These are phyloP conservation scores for Bruguiera hainesii DNA, from an alignment of 441 rosid genomes.

Conservation along the genomic window DNA sequence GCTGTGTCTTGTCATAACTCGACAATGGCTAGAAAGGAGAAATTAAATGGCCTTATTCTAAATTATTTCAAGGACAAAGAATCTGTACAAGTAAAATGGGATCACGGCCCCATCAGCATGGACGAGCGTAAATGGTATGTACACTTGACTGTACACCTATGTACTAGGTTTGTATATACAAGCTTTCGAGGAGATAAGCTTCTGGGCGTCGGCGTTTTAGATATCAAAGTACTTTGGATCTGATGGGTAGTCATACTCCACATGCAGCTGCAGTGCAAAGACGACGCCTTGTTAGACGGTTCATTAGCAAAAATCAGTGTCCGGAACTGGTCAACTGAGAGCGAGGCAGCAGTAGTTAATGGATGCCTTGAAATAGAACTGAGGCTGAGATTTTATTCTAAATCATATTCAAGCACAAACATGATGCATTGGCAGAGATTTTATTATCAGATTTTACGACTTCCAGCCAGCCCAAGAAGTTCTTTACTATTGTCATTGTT, in stretches of 20 bases:
- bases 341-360: not conserved
- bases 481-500: too few species aligned
- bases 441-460: too few species aligned
- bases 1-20: too few species aligned
- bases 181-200: slow-evolving; percentile 6
- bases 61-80: not conserved
- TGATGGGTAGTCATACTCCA: slow-evolving; percentile 51
- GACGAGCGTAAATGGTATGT: slow-evolving; percentile 3
- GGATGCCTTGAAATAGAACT: not conserved
- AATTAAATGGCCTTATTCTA: too few species aligned
- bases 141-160: slow-evolving; percentile 21
- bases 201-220: slow-evolving; percentile 16
- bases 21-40: too few species aligned
- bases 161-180: slow-evolving; percentile 22
- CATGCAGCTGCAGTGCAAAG: slow-evolving; percentile 39
- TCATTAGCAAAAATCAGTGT: not conserved
- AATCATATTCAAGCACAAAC: too few species aligned
- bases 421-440: too few species aligned
- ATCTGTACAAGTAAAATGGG: slow-evolving; percentile 22
- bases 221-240: slow-evolving; percentile 53
- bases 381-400: not conserved
- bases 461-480: too few species aligned
- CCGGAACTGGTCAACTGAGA: not conserved
- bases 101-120: slow-evolving; percentile 6
- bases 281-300: slow-evolving; percentile 9